These are phyloP conservation scores for Venturia oleaginea DNA, from an alignment of 2,329 filamentous ascomycete genomes.

Conservation along the genomic window DNA sequence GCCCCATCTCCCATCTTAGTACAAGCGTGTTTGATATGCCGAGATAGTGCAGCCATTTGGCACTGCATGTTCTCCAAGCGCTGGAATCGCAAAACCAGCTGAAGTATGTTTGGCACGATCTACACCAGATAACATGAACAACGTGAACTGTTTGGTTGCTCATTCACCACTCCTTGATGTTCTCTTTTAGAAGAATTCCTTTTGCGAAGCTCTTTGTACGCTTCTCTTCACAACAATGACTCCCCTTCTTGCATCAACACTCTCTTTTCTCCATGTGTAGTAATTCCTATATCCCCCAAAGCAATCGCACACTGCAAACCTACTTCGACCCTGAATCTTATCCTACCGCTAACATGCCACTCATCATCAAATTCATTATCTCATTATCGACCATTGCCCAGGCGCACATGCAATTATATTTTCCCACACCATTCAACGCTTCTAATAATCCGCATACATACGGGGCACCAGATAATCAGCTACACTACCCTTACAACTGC, in stretches of 20 bases:
- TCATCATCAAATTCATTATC: slow-evolving; percentile 9
- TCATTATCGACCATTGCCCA: slow-evolving; percentile 8
- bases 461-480: slow-evolving; percentile 26
- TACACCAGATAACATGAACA: not conserved
- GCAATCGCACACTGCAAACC: not conserved
- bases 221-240: not conserved
- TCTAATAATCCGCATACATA: slow-evolving; percentile 35
- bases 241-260: not conserved
- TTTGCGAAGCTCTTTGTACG: not conserved
- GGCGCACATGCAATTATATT: slow-evolving; percentile 36
- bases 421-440: slow-evolving; percentile 35
- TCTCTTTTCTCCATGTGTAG: not conserved
- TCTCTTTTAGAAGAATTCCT: not conserved
- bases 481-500: slow-evolving; percentile 39
- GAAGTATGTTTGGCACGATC: not conserved
- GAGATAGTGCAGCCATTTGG: not conserved
- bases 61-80: not conserved
- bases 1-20: too few relatives aligned
- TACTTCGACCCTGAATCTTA: not conserved
- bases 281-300: not conserved
- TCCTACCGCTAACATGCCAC: not conserved
- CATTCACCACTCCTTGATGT: not conserved
- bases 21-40: too few relatives aligned
- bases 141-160: not conserved
- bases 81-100: not conserved